Evolutionary conservation across 305 asterid species (phyloP), one percentile per base, ranked within the genome.

Genomic region (Fraxinus velutina): DNA sequence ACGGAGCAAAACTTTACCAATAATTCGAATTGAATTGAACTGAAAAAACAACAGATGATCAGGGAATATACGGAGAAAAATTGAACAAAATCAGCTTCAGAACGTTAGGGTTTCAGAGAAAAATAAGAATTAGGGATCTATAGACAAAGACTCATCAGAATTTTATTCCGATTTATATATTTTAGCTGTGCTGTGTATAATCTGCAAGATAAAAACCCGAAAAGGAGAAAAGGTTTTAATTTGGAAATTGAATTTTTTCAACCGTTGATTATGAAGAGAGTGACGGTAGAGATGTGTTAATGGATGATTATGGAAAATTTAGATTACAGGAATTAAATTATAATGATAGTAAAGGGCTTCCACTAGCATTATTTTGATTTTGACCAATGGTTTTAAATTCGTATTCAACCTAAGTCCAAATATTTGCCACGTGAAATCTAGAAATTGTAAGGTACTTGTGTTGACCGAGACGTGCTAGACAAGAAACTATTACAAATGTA

Each of bases 101-200:
- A 84, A 78, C 83, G 84, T 32, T 85, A 81, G 86, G 89, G 85
- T 80, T 89, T 81, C 50, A 71, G 80, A 39, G 52, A 62, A 77
- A 15, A 42, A 47, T 60, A 81, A 68, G 21, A 52, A 77, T 77
- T 77, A 77, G 80, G 80, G 80, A 77, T 77, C 73, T 4, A 72
- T 77, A 6, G 73, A 22, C 19, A 70, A 12, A 15, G 42, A 70
- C 75, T 30, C 0, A 1, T 29, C 75, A 27, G 75, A 30, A 70
- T 68, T 66, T 66, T 13, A 68, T 27, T 68, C 74, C 36, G 21
- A 68, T 13, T 10, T 13, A 29, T 29, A 9, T 13, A 19, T 68
- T 27, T 13, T 68, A 13, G 75, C 39, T 30, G 10, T 27, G 15
- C 12, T 27, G 21, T 68, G 8, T 29, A 0, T 30, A 68, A 13